Percentiles rank a stretch among this genome's conserved stretches.
phyloP scores from a whole-genome alignment of 148 eudicot genomes.

The Spergularia marina region DNA sequence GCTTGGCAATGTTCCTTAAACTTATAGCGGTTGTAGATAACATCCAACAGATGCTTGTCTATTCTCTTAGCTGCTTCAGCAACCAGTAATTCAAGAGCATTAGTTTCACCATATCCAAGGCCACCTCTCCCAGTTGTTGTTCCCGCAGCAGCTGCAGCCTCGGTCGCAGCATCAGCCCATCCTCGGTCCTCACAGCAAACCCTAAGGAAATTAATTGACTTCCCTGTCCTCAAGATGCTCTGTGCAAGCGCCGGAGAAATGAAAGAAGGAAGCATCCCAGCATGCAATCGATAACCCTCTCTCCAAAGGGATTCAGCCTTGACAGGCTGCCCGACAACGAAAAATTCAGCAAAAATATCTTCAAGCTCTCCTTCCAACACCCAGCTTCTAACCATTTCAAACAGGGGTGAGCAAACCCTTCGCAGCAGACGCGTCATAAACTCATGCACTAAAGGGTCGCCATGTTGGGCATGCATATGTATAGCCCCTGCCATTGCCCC shows the following conservation, averaged over 20 bases:
- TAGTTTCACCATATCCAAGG: conserved; percentile 95
- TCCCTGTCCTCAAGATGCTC: conserved; percentile 85
- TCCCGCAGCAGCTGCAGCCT: conserved; percentile 94
- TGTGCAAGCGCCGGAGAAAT: conserved; percentile 91
- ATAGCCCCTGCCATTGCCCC: conserved; percentile 99
- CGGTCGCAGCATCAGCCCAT: conserved; percentile 97
- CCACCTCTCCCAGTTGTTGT: conserved; percentile 85
- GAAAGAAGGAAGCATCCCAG: conserved; percentile 93
- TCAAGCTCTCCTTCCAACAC: conserved; percentile 98
- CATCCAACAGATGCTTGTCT: conserved; percentile 83
- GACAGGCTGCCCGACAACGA: conserved; percentile 77
- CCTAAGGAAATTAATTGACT: conserved; percentile 90
- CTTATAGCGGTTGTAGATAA: conserved; percentile 66
- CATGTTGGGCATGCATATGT: conserved; percentile 97
- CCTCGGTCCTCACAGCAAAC: conserved; percentile 95
- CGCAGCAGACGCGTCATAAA: conserved; percentile 84
- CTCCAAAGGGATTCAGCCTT: conserved; percentile 97
- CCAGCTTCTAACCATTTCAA: conserved; percentile 99
- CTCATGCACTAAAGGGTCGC: conserved; percentile 87
- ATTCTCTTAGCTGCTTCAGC: conserved; percentile 94
- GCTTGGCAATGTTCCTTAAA: conserved; percentile 97
- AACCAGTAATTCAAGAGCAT: conserved; percentile 87
- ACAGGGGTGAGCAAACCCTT: conserved; percentile 87
- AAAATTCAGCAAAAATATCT: conserved; percentile 87
- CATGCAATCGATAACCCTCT: conserved; percentile 84